Evolutionary conservation across 2,329 filamentous ascomycete species (phyloP), one percentile per base, ranked within the genome.

Genomic region (Hypocreales sp.): DNA sequence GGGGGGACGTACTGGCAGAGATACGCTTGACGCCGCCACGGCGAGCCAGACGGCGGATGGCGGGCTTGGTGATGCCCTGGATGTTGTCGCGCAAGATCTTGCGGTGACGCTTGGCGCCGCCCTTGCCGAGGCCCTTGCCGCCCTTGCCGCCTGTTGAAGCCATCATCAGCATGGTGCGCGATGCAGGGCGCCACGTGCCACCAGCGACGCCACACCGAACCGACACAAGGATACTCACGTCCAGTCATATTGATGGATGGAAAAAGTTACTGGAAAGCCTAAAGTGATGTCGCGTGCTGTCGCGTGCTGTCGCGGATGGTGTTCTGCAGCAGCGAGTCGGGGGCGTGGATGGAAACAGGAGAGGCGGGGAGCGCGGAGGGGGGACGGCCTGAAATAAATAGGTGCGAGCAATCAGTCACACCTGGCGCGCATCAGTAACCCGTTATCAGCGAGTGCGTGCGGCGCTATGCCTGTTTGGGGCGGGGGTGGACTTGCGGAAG

Each of bases 21-120:
- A 94, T 94, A 92, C 86, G 86, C 82, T 94, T 94, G 72, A 94
- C 86, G 86, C 86, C 86, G 62, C 86, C 86, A 90, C 86, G 84
- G 66, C 86, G 86, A 42, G 86, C 86, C 58, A 94, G 84, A 92
- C 86, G 86, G 52, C 86, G 79, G 64, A 94, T 94, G 50, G 86
- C 86, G 49, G 86, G 86, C 80, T 94, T 94, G 54, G 86, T 94
- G 56, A 94, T 94, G 66, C 86, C 86, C 69, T 94, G 86, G 56
- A 94, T 94, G 80, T 93, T 94, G 79, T 93, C 86, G 64, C 86
- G 83, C 61, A 94, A 73, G 70, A 94, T 94, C 81, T 94, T 94
- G 54, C 87, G 78, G 68, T 94, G 86, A 64, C 86, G 86, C 80
- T 94, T 95, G 64, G 87, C 87, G 60, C 86, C 86, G 44, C 86